phyloP scores from a whole-genome alignment of 176 grass and related monocot genomes.

The Neostapfia colusana region DNA sequence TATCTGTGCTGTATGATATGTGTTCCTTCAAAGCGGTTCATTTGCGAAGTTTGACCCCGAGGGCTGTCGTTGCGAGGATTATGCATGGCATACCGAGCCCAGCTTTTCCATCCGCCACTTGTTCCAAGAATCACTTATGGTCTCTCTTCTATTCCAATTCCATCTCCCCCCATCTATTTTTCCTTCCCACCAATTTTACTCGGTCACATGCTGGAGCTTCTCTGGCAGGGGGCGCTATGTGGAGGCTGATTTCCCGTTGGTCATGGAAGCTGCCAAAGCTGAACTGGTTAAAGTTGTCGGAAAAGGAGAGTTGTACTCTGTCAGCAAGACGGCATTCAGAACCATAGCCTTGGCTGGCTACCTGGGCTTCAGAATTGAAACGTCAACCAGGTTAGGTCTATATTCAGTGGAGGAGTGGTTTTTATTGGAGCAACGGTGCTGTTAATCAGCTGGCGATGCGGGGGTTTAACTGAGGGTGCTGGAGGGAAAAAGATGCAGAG shows the following conservation, averaged over 20 bases:
- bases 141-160: constrained; percentile 11
- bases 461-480: not conserved
- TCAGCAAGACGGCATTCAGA: not conserved
- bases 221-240: constrained; percentile 71
- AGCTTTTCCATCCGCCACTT: constrained; percentile 71
- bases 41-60: constrained; percentile 77
- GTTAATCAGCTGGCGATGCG: not conserved
- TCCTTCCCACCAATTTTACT: not conserved
- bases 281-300: constrained; percentile 71
- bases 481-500: not conserved
- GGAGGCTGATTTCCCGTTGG: constrained; percentile 77
- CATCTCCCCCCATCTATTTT: not conserved
- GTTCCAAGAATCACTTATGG: constrained; percentile 89
- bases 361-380: not conserved
- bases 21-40: constrained; percentile 88
- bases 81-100: constrained; percentile 92
- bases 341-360: not conserved
- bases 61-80: constrained; percentile 73
- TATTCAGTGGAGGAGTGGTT: not conserved
- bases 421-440: constrained; percentile 2
- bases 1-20: constrained; percentile 37
- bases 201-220: not conserved
- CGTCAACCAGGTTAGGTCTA: not conserved
- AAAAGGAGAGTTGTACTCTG: constrained; percentile 48
- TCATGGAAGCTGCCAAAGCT: constrained; percentile 89